Conservation (phyloP, 2,329 filamentous ascomycete species). For the Harringtonia aguacate region DNA sequence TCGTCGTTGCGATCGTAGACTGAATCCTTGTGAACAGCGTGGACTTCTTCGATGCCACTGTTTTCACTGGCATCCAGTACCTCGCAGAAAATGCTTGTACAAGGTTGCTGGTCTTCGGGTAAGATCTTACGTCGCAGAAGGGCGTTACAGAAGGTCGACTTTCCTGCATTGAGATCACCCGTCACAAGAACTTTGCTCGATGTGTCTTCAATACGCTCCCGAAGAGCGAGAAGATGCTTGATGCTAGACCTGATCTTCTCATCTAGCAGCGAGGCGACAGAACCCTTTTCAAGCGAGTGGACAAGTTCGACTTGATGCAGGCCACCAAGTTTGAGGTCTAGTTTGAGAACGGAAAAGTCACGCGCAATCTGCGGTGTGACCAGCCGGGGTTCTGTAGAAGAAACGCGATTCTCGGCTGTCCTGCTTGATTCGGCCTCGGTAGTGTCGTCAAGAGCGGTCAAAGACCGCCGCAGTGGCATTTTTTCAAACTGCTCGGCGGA, state of each 20-base stretch:
- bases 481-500: background rate
- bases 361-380: constrained; percentile 88
- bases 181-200: constrained; percentile 95
- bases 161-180: constrained; percentile 92
- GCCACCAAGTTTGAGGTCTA: constrained; percentile 83
- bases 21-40: constrained; percentile 76
- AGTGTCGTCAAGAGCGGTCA: constrained; percentile 57
- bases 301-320: constrained; percentile 83
- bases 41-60: constrained; percentile 83
- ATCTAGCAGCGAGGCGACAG: constrained; percentile 81
- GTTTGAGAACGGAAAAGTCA: constrained; percentile 89
- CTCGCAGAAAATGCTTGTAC: constrained; percentile 97
- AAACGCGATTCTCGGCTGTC: constrained; percentile 49
- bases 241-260: constrained; percentile 92
- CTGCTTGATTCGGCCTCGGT: constrained; percentile 61
- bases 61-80: constrained; percentile 90
- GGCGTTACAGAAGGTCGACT: constrained; percentile 99
- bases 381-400: constrained; percentile 57
- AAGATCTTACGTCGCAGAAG: constrained; percentile 82
- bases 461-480: constrained; percentile 44
- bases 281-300: constrained; percentile 86
- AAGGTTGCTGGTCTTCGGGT: constrained; percentile 95
- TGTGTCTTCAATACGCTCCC: constrained; percentile 93
- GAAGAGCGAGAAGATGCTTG: constrained; percentile 74
- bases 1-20: constrained; percentile 84